Percentiles rank a stretch among this genome's conserved stretches.
Evolutionary conservation across 1,284 basidiomycete genomes (phyloP).

Genomic region (Boletus semigastroideus): DNA sequence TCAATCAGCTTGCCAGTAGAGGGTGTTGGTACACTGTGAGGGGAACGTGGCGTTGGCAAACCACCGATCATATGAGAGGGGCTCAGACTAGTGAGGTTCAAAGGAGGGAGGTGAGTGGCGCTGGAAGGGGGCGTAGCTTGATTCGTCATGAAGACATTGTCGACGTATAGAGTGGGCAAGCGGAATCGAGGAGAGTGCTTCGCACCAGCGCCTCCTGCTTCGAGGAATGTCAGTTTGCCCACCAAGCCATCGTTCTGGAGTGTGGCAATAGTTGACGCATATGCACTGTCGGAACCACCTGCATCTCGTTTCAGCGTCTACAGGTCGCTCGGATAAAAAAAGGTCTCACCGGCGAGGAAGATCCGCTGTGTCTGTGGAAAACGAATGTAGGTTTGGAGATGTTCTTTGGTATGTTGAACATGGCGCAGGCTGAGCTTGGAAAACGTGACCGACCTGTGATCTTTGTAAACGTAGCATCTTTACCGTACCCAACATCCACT

Average conservation of each 20-base stretch:
- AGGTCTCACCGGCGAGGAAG: conserved; percentile 63
- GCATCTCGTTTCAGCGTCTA: conserved; percentile 9
- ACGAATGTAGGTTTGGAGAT: conserved; percentile 69
- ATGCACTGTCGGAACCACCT: conserved; percentile 46
- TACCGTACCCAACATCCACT: conserved; percentile 70
- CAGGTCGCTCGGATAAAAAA: not conserved
- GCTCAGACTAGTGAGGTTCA: conserved; percentile 40
- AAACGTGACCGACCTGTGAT: conserved; percentile 56
- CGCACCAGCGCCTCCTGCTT: conserved; percentile 45
- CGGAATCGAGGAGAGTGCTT: conserved; percentile 49
- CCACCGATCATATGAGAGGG: conserved; percentile 46
- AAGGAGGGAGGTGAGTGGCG: conserved; percentile 41
- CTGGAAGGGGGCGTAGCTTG: conserved; percentile 39
- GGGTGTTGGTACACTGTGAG: conserved; percentile 35
- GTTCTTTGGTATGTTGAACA: conserved; percentile 48
- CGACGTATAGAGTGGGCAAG: conserved; percentile 54
- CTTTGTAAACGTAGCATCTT: conserved; percentile 66
- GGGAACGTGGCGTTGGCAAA: conserved; percentile 57
- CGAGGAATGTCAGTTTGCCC: conserved; percentile 67
- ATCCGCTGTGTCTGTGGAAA: conserved; percentile 75
- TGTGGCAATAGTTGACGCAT: conserved; percentile 47
- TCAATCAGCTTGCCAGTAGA: conserved; percentile 47
- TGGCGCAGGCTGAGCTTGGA: not conserved
- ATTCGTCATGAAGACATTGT: conserved; percentile 63
- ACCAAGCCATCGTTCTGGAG: conserved; percentile 61